A percentile compares a stretch with the other conserved stretches of the same genome.
phyloP scores from a whole-genome alignment of 176 grass and related monocot genomes.

The Tuctoria greenei region DNA sequence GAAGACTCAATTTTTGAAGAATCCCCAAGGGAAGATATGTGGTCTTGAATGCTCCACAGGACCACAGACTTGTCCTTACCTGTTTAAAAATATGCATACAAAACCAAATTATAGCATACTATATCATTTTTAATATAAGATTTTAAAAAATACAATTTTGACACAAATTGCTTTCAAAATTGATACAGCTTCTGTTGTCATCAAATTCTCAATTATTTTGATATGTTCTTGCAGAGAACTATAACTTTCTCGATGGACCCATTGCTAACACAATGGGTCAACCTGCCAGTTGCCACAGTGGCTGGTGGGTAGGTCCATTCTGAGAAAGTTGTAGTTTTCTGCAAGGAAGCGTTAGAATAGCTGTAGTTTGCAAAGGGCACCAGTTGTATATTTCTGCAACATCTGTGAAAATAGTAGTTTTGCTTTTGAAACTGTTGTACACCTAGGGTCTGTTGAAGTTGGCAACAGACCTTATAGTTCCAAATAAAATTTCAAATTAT shows the following conservation, averaged over 20 bases:
- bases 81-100: conserved; percentile 37
- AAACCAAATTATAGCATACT: conserved; percentile 10
- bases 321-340: background rate
- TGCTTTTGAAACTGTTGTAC: too few relatives aligned
- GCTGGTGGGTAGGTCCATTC: background rate
- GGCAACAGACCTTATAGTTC: background rate
- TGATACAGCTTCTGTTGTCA: too few relatives aligned
- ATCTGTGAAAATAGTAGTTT: background rate
- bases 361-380: background rate
- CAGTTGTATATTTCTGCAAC: background rate
- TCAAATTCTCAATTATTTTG: too few relatives aligned
- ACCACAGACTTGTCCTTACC: conserved; percentile 94
- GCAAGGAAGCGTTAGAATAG: background rate
- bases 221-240: too few relatives aligned
- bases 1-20: conserved; percentile 52
- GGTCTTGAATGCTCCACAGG: conserved; percentile 90
- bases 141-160: too few relatives aligned
- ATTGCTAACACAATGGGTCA: background rate
- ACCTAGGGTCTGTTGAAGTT: too few relatives aligned
- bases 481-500: background rate
- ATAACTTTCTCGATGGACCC: background rate
- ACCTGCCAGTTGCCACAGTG: background rate
- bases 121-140: background rate
- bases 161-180: too few relatives aligned
- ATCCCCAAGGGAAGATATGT: conserved; percentile 68